Evolutionary conservation across 2,329 filamentous ascomycete genomes (phyloP).

Genomic region (Epichloe brachyelytri): DNA sequence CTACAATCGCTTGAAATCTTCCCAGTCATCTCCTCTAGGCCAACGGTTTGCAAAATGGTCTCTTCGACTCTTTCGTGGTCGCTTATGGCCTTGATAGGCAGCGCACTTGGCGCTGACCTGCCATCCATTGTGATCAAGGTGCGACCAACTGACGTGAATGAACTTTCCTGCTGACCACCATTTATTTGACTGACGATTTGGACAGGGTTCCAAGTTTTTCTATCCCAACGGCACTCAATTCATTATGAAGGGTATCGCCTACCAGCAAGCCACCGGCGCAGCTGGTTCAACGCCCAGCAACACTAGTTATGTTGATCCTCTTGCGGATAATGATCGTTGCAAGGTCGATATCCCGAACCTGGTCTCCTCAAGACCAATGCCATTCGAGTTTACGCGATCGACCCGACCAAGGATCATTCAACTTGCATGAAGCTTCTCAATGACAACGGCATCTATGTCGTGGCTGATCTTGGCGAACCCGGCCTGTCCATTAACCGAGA

Average conservation of each 20-base stretch:
- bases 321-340: constrained; percentile 60
- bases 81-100: constrained; percentile 28
- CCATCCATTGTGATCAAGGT: constrained; percentile 60
- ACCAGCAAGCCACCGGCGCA: constrained; percentile 66
- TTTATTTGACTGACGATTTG: not conserved
- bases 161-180: not conserved
- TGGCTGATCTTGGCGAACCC: constrained; percentile 82
- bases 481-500: constrained; percentile 73
- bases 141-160: constrained; percentile 13
- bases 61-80: constrained; percentile 19
- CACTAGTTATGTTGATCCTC: constrained; percentile 64
- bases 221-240: constrained; percentile 57
- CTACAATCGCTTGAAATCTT: no score
- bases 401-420: constrained; percentile 65
- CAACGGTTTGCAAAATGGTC: constrained; percentile 16
- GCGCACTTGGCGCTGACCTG: constrained; percentile 30
- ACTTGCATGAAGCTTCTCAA: constrained; percentile 76
- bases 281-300: constrained; percentile 35
- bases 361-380: constrained; percentile 72
- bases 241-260: constrained; percentile 87
- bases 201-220: constrained; percentile 74
- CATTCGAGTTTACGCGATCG: constrained; percentile 89
- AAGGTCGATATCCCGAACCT: constrained; percentile 77
- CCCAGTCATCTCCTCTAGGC: not conserved
- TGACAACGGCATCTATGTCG: constrained; percentile 84